phyloP scores from a whole-genome alignment of 371 early-diverging fungal species.

The Chytridium lagenaria region DNA sequence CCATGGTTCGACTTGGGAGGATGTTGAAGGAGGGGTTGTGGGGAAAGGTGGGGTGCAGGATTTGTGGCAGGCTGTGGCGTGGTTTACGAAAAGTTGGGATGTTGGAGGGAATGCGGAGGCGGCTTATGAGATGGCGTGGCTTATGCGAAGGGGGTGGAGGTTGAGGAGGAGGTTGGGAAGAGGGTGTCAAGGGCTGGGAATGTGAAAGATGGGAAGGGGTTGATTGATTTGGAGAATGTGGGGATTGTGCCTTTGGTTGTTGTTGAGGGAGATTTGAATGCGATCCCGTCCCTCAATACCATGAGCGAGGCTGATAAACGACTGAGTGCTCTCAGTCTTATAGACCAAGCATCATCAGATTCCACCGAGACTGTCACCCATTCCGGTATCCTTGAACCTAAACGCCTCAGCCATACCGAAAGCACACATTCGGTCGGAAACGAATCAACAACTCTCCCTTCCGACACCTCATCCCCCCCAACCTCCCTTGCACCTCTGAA shows the following conservation, averaged over 20 bases:
- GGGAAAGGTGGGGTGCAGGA: not conserved
- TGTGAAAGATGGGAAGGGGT: not conserved
- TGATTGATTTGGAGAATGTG: slow-evolving; percentile 5
- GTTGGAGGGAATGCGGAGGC: slow-evolving; percentile 25
- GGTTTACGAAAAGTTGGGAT: slow-evolving; percentile 18
- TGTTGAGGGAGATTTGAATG: not conserved
- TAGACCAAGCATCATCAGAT: not conserved
- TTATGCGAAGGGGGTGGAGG: slow-evolving; percentile 18
- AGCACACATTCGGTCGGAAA: too few species aligned
- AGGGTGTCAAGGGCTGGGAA: not conserved
- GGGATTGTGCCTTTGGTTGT: not conserved
- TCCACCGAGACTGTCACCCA: too few species aligned
- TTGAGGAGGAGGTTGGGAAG: not conserved
- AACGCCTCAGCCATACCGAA: too few species aligned
- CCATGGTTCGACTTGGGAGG: slow-evolving; percentile 2
- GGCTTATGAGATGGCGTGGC: slow-evolving; percentile 24
- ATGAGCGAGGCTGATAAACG: not conserved
- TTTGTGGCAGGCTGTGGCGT: slow-evolving; percentile 21
- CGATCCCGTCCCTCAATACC: not conserved
- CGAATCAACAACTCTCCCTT: too few species aligned
- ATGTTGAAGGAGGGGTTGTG: not conserved
- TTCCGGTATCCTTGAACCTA: too few species aligned
- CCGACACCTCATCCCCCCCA: not conserved
- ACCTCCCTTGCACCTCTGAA: not conserved
- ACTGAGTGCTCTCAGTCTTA: not conserved